Evolutionary conservation across 768 basidiomycete genomes (phyloP).

Genomic region (Xerocomellus intermedius): DNA sequence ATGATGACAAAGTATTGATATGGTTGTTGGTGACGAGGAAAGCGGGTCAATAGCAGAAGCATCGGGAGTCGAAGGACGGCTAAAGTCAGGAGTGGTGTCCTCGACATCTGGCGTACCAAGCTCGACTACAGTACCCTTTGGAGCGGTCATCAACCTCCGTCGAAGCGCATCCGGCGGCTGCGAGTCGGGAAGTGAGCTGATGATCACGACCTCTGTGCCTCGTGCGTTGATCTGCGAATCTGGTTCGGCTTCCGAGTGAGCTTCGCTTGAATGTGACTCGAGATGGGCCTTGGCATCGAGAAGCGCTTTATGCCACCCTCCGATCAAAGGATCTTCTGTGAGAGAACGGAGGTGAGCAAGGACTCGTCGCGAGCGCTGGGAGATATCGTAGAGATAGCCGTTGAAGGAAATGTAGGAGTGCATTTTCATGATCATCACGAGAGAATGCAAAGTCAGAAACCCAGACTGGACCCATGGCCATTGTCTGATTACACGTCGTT

Average conservation of each 20-base stretch:
- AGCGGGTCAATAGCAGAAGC: constrained; percentile 7
- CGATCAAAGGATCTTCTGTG: constrained; percentile 42
- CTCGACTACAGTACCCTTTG: constrained; percentile 1
- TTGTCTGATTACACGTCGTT: constrained; percentile 45
- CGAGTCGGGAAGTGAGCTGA: constrained; percentile 50
- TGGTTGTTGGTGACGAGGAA: constrained; percentile 12
- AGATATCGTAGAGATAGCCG: constrained; percentile 67
- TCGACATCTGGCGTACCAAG: constrained; percentile 1
- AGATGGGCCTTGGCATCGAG: constrained; percentile 44
- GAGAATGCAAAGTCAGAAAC: constrained; percentile 81
- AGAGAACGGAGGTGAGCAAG: constrained; percentile 46
- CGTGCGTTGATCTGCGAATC: constrained; percentile 41
- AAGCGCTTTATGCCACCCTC: constrained; percentile 68
- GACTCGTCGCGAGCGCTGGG: constrained; percentile 44
- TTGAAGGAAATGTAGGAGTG: constrained; percentile 92
- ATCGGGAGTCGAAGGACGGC: constrained; percentile 1
- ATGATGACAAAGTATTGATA: constrained; percentile 59
- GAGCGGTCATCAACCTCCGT: constrained; percentile 50
- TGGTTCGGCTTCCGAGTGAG: constrained; percentile 11
- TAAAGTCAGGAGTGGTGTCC: constrained; percentile 1
- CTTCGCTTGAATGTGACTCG: constrained; percentile 25
- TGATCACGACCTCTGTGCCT: constrained; percentile 44
- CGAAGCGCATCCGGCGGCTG: constrained; percentile 53
- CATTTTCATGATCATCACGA: constrained; percentile 94
- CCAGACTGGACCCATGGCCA: constrained; percentile 99